A percentile compares a stretch with the other conserved stretches of the same genome.
These are phyloP conservation scores for Epichloe bromicola DNA, from an alignment of 2,329 filamentous ascomycete genomes.

Conservation along the genomic window DNA sequence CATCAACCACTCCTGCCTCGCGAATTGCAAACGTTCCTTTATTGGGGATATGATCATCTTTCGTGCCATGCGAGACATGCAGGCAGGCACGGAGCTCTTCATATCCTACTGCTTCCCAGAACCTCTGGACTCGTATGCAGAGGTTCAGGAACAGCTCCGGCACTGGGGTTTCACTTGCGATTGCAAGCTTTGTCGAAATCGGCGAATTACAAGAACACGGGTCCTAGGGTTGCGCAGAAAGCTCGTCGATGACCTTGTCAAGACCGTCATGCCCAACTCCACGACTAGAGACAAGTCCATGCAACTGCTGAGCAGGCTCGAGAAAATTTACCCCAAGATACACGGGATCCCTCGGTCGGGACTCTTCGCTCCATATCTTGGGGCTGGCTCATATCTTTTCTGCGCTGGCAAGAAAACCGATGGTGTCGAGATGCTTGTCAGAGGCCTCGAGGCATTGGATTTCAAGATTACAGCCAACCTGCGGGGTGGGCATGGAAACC, in stretches of 20 bases:
- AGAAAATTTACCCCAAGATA: background rate
- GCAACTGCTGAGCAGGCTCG: background rate
- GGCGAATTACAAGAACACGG: background rate
- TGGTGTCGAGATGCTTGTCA: background rate
- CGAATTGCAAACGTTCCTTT: slow-evolving; percentile 33
- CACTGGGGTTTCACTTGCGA: background rate
- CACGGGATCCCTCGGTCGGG: background rate
- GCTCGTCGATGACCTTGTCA: background rate
- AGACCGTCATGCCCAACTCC: background rate
- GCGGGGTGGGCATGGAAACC: background rate
- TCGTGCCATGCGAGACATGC: slow-evolving; percentile 30
- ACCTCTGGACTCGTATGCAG: background rate
- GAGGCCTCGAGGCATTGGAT: background rate
- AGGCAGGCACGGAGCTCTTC: slow-evolving; percentile 30
- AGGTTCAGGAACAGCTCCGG: background rate
- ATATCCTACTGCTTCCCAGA: slow-evolving; percentile 11
- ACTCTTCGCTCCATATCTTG: background rate
- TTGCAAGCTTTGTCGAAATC: background rate
- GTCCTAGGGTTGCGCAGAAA: background rate
- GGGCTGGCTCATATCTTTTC: background rate
- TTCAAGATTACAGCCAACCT: background rate
- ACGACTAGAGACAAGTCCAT: background rate
- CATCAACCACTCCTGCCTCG: slow-evolving; percentile 39
- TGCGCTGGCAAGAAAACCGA: background rate
- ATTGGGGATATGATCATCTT: slow-evolving; percentile 42